A percentile compares a stretch with the other conserved stretches of the same genome.
Conservation (phyloP, 1,284 basidiomycete genomes). For the Marasmius tenuissimus region DNA sequence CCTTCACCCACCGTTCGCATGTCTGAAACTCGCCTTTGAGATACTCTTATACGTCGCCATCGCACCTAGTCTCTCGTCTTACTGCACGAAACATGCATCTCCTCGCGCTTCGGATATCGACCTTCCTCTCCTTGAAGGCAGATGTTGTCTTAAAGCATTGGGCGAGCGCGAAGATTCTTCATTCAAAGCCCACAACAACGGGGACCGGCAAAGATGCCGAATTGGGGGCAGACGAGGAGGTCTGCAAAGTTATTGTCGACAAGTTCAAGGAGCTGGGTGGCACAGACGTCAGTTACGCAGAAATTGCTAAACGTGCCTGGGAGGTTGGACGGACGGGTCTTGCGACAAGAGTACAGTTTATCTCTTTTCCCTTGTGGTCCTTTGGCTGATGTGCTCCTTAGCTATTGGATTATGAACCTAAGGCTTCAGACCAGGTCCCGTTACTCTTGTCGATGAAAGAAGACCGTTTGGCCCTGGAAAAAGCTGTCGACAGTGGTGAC, state of each 20-base stretch:
- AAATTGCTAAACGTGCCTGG: conserved; percentile 94
- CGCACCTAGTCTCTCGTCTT: conserved; percentile 80
- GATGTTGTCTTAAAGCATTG: conserved; percentile 93
- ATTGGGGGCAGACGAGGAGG: conserved; percentile 68
- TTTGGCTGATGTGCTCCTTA: conserved; percentile 28
- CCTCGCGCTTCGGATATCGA: conserved; percentile 89
- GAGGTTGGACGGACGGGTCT: conserved; percentile 83
- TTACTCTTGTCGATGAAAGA: conserved; percentile 93
- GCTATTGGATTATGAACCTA: conserved; percentile 90
- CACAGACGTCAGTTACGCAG: conserved; percentile 85
- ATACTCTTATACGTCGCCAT: conserved; percentile 75
- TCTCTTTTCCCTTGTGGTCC: neutral
- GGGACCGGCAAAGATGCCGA: conserved; percentile 54
- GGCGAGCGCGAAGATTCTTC: conserved; percentile 90
- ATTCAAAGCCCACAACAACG: conserved; percentile 58
- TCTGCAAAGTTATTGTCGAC: conserved; percentile 82
- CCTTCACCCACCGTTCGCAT: neutral
- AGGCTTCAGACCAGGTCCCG: conserved; percentile 92
- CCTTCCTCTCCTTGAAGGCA: conserved; percentile 80
- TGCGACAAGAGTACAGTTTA: conserved; percentile 76
- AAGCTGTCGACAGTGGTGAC: conserved; percentile 94
- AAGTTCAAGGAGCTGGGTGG: conserved; percentile 81
- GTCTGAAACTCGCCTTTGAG: conserved; percentile 36
- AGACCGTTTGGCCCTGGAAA: conserved; percentile 83
- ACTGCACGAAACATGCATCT: conserved; percentile 90